Evolutionary conservation across 1,284 basidiomycete genomes (phyloP).

Genomic region (Ustanciosporium gigantosporum): DNA sequence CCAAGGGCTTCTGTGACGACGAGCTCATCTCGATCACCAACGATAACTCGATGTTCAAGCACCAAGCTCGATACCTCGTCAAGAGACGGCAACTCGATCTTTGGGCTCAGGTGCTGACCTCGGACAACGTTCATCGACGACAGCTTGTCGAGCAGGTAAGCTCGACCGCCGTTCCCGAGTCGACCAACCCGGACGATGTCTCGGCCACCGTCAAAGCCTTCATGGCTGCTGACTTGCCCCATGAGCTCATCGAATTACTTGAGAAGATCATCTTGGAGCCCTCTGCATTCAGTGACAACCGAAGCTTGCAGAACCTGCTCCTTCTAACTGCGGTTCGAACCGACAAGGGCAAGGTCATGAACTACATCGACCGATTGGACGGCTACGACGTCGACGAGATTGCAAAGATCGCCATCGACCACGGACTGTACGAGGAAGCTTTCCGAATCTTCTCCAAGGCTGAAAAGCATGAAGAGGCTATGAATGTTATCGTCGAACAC

Average conservation of each 20-base stretch:
- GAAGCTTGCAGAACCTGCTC: slow-evolving; percentile 72
- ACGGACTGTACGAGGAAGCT: slow-evolving; percentile 94
- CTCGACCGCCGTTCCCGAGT: slow-evolving; percentile 87
- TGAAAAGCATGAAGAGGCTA: slow-evolving; percentile 69
- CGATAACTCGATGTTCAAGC: slow-evolving; percentile 99
- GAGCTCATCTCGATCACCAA: slow-evolving; percentile 97
- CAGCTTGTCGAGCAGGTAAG: slow-evolving; percentile 89
- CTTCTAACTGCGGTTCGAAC: slow-evolving; percentile 94
- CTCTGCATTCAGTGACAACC: slow-evolving; percentile 95
- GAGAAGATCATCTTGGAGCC: slow-evolving; percentile 99
- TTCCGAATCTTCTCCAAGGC: slow-evolving; percentile 65
- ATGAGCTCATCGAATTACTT: slow-evolving; percentile 93
- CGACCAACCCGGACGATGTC: slow-evolving; percentile 97
- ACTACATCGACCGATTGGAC: slow-evolving; percentile 95
- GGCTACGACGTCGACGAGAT: slow-evolving; percentile 96
- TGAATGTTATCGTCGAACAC: slow-evolving; percentile 97
- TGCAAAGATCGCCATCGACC: slow-evolving; percentile 93
- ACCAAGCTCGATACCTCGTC: slow-evolving; percentile 96
- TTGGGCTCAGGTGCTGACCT: slow-evolving; percentile 90
- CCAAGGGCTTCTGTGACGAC: slow-evolving; percentile 98
- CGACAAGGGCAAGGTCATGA: slow-evolving; percentile 97
- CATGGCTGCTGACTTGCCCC: slow-evolving; percentile 92
- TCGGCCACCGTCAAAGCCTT: slow-evolving; percentile 99
- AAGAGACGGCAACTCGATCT: slow-evolving; percentile 93
- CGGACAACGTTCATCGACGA: slow-evolving; percentile 89